phyloP scores from a whole-genome alignment of 352 stramenopile species.

The Pythium periplocum region DNA sequence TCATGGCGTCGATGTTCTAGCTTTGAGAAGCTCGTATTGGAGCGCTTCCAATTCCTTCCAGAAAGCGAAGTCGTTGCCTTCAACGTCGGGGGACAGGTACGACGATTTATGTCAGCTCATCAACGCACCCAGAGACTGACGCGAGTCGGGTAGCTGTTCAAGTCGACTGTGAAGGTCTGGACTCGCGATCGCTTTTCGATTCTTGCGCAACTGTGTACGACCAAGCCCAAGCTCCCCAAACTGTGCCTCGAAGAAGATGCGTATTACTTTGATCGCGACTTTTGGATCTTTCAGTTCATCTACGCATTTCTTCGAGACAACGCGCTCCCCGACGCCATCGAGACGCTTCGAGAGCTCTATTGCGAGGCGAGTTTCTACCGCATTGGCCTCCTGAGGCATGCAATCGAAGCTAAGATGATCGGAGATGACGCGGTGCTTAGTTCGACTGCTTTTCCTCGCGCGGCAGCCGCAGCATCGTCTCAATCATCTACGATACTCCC shows the following conservation, averaged over 20 bases:
- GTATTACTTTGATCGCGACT: conserved; percentile 73
- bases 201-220: conserved; percentile 75
- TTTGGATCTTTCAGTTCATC: conserved; percentile 72
- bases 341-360: conserved; percentile 69
- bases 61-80: conserved; percentile 50
- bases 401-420: conserved; percentile 75
- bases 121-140: too few species aligned
- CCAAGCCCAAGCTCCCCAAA: conserved; percentile 42
- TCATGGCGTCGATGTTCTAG: conserved; percentile 14
- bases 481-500: neutral
- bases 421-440: conserved; percentile 38
- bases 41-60: conserved; percentile 53
- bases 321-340: conserved; percentile 43
- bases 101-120: neutral
- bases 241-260: conserved; percentile 45
- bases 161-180: conserved; percentile 67
- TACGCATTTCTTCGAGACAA: conserved; percentile 62
- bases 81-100: conserved; percentile 52
- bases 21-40: conserved; percentile 50
- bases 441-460: conserved; percentile 7
- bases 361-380: conserved; percentile 77
- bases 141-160: conserved; percentile 40
- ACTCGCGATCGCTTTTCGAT: conserved; percentile 75
- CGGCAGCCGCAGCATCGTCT: neutral
- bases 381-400: conserved; percentile 59